Evolutionary conservation across 306 rosid genomes (phyloP), one percentile per base, ranked within the genome.

Genomic region (Prunus persica): DNA sequence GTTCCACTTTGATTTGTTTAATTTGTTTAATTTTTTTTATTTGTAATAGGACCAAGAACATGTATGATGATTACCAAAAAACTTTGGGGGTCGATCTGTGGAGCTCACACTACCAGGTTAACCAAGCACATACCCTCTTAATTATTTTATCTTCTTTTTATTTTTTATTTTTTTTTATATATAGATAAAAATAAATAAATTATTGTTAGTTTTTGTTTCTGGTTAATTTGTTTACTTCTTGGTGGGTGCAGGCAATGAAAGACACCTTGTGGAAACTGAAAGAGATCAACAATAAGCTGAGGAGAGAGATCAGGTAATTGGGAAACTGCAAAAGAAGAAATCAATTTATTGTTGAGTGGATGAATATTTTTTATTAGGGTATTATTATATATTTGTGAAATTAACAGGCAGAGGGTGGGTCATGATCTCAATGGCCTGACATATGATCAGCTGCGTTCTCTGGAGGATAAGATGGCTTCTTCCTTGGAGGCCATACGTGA

Each of bases 91-190:
- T 74, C 7, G 98, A 91, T 87, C 88, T 91, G 51, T 93, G 98
- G 97, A 82, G 67, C 64, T 66, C 89, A 1, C 97, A 89, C 84
- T 81, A 88, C 70, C 91, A 93, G 97, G 98, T 91, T 76, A 61
- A 38, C 19, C 15, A 10, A 46, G 19, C 18, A 69, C 3, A 70
- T n/a, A 6, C 14, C 69, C 27, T 45, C 58, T 6, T 56, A 73
- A 27, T 2, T 2, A 46, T 60, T 19, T 56, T 4, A 2, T 5
- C 13, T 76, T 32, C 41, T 11, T 55, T 68, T 22, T 24, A 24
- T 24, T 0, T 2, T 67, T 13, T 22, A 6, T 18, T 0, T 30
- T 28, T 28, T 30, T 30, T 30, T 28, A 28, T 28, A 30, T 1
- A 24, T 18, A n/a, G 14, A 8, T 61, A n/a, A 8, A 11, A 57